Evolutionary conservation across 2,329 filamentous ascomycete genomes (phyloP).

Genomic region (Apiospora rasikravindrae): DNA sequence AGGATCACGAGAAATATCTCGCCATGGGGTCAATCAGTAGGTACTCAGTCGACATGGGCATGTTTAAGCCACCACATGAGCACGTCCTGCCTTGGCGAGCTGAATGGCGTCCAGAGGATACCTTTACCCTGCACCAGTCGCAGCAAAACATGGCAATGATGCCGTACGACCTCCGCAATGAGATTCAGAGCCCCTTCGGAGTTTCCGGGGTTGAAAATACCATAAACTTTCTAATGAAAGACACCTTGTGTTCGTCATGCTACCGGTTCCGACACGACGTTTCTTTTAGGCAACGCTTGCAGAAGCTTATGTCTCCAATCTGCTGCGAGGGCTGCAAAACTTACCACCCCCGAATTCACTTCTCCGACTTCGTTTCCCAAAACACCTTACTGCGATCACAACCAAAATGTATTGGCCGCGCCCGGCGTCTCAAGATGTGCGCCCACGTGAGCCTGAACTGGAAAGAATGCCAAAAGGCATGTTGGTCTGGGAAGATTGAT

Average conservation of each 20-base stretch:
- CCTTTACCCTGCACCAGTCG: background rate
- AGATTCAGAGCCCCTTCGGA: fast-evolving
- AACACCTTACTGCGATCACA: background rate
- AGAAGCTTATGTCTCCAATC: background rate
- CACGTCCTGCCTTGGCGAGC: background rate
- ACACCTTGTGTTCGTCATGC: background rate
- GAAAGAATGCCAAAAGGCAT: background rate
- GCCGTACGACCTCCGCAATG: background rate
- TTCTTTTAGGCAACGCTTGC: background rate
- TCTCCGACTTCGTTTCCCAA: background rate
- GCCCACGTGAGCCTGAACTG: background rate
- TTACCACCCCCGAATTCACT: background rate
- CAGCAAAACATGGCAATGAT: background rate
- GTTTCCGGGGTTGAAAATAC: fast-evolving
- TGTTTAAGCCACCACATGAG: background rate
- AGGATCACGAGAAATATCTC: background rate
- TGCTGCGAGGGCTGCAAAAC: background rate
- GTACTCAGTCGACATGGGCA: background rate
- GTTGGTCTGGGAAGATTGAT: background rate
- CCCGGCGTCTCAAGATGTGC: background rate
- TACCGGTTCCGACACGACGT: background rate
- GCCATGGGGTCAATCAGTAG: background rate
- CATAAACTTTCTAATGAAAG: background rate
- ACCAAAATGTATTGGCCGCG: background rate
- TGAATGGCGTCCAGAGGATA: background rate